These are phyloP conservation scores for Pseudotsuga menziesii DNA, from an alignment of 75 land plant genomes.

Conservation along the genomic window DNA sequence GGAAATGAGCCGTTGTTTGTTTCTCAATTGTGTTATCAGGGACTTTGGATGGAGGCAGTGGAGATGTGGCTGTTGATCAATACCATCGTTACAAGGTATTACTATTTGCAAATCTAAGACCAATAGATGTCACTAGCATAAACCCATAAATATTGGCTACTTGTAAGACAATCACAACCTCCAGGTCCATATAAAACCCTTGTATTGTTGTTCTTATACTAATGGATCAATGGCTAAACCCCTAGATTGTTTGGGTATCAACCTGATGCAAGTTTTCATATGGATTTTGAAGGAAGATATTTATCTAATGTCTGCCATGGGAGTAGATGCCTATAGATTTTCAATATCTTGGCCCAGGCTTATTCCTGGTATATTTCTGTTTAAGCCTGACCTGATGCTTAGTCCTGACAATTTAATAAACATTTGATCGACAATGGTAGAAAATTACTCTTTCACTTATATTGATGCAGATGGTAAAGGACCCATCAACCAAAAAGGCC, in stretches of 20 bases:
- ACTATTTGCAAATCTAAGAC: too few relatives aligned
- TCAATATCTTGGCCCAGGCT: slow-evolving; percentile 43
- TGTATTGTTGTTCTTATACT: background rate
- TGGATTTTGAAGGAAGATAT: slow-evolving; percentile 25
- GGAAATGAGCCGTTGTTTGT: too few relatives aligned
- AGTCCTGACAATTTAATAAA: too few relatives aligned
- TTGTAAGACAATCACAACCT: too few relatives aligned
- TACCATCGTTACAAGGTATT: slow-evolving; percentile 68
- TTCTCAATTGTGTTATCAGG: slow-evolving; percentile 1
- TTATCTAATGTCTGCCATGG: slow-evolving; percentile 32
- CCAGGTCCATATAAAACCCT: background rate
- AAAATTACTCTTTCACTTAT: too few relatives aligned
- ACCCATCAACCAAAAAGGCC: slow-evolving; percentile 19
- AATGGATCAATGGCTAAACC: background rate
- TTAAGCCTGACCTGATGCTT: background rate
- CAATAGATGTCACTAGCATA: too few relatives aligned
- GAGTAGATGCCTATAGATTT: slow-evolving; percentile 36
- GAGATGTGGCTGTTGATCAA: slow-evolving; percentile 51
- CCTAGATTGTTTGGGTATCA: background rate
- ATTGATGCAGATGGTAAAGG: slow-evolving; percentile 25
- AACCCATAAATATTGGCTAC: too few relatives aligned
- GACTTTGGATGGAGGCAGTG: slow-evolving; percentile 29
- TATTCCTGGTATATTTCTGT: slow-evolving; percentile 18
- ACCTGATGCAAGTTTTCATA: slow-evolving; percentile 3
- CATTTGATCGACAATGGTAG: too few relatives aligned